Conservation (phyloP, 1,284 basidiomycete species). For the Ganoderma lucidum region DNA sequence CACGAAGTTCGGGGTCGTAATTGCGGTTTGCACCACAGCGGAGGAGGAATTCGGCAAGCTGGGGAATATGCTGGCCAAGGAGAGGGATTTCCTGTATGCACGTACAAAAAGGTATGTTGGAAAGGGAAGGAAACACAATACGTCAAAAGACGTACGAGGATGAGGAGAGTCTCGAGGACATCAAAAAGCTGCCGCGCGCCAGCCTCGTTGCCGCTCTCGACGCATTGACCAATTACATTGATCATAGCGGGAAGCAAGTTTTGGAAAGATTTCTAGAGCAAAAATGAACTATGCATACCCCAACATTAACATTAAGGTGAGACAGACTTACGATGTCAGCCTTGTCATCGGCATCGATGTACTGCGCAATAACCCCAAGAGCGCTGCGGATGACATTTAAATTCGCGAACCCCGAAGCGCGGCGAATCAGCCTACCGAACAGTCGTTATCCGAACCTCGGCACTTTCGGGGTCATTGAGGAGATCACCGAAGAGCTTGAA, state of each 20-base stretch:
- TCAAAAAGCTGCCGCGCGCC: conserved; percentile 93
- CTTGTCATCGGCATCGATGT: conserved; percentile 91
- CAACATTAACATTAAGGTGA: neutral
- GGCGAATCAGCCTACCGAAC: conserved; percentile 60
- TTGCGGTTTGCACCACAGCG: conserved; percentile 83
- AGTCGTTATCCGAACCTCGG: conserved; percentile 93
- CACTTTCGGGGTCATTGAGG: conserved; percentile 88
- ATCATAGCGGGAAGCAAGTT: conserved; percentile 90
- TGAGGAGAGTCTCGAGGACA: conserved; percentile 94
- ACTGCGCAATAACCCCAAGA: conserved; percentile 93
- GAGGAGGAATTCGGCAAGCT: conserved; percentile 92
- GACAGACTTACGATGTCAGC: conserved; percentile 70
- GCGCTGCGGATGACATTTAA: conserved; percentile 55
- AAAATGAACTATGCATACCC: conserved; percentile 8
- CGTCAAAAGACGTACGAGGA: conserved; percentile 65
- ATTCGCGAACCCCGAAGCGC: conserved; percentile 18
- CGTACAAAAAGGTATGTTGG: neutral
- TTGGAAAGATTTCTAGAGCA: conserved; percentile 85
- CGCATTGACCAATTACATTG: conserved; percentile 86
- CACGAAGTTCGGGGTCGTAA: conserved; percentile 85
- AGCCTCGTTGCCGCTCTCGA: conserved; percentile 85
- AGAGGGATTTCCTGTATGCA: conserved; percentile 85
- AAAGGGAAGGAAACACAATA: neutral
- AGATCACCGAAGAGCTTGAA: conserved; percentile 86
- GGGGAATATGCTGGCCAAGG: conserved; percentile 88